Base-by-base conservation (phyloP, 139 green algal genomes). In the Deuterostichococcus epilithicus region DNA sequence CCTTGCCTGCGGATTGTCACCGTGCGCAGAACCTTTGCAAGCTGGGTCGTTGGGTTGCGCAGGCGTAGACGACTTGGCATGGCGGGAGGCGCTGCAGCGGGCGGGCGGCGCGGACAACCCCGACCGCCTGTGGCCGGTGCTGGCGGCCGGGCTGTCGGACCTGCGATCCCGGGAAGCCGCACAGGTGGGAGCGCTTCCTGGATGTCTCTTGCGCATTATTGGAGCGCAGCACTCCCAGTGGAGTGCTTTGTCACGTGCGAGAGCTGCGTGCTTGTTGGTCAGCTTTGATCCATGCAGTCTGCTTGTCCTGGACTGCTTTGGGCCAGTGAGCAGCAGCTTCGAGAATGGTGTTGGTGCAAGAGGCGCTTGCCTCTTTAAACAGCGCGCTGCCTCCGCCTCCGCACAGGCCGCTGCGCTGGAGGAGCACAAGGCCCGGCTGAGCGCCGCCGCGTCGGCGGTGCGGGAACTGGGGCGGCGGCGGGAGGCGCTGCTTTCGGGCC, bases 121-220 rank as follows among this genome's bases (percentile, higher is more conserved):
- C 0, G 77, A 93, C 66, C 74, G 79, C 75, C 72, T 95, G 70
- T 94, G 90, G 91, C 91, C 91, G 3, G 90, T 94, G 42, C 76
- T 74, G 23, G 90, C 87, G 0, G 52, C 78, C 34, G 91, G 91
- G 28, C 92, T 93, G 76, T 83, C 80, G 22, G 91, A 92, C 79
- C 80, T 95, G 38, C 65, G 91, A 30, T 78, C 73, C 13, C 83
- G 91, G 32, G 80, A 78, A 1, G 74, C 78, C 34, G 80, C 79
- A 15, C 86, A 92, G 81, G 82, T 80, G 32, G 30, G 68, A 1
- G 78, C 78, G 0, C 30, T 86, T 52, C 10, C 42, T 52, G 42
- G 42, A 8, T 23, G 8, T 8, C 42, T 52, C 10, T 23, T 52
- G n/a, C n/a, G n/a, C n/a, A n/a, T n/a, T n/a, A n/a, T n/a, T n/a